Evolutionary conservation across 768 basidiomycete genomes (phyloP).

Genomic region (Rhodosporidiobolus odoratus): DNA sequence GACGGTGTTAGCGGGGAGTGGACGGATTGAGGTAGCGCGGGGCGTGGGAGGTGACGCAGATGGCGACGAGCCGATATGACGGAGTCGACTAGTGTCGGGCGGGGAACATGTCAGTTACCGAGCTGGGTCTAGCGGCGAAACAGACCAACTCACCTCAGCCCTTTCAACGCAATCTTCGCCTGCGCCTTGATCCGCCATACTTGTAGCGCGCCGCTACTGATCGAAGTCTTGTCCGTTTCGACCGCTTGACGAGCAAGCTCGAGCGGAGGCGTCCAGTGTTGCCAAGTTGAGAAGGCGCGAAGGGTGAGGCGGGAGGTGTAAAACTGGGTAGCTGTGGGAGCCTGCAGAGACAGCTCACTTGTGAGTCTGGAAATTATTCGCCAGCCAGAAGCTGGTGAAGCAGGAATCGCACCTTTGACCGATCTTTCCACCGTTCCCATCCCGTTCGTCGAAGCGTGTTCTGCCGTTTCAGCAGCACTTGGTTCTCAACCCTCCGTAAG

Average conservation of each 20-base stretch:
- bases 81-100: background rate
- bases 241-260: background rate
- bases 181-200: slow-evolving; percentile 12
- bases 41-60: background rate
- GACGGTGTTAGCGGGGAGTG: background rate
- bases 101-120: background rate
- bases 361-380: background rate
- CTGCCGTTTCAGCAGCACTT: background rate
- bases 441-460: background rate
- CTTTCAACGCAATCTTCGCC: background rate
- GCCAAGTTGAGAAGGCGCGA: background rate
- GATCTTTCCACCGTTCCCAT: background rate
- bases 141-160: background rate
- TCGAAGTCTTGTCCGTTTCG: background rate
- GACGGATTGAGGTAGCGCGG: background rate
- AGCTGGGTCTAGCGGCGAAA: background rate
- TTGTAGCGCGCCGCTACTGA: background rate
- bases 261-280: slow-evolving; percentile 9
- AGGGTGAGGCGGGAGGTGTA: background rate
- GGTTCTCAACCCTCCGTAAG: background rate
- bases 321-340: background rate
- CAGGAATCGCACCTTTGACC: slow-evolving; percentile 8
- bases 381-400: background rate
- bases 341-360: background rate
- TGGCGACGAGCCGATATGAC: background rate